A percentile compares a stretch with the other conserved stretches of the same genome.
Evolutionary conservation across 805 yeast species (phyloP).

Genomic region (Ogataea nitratoaversa): DNA sequence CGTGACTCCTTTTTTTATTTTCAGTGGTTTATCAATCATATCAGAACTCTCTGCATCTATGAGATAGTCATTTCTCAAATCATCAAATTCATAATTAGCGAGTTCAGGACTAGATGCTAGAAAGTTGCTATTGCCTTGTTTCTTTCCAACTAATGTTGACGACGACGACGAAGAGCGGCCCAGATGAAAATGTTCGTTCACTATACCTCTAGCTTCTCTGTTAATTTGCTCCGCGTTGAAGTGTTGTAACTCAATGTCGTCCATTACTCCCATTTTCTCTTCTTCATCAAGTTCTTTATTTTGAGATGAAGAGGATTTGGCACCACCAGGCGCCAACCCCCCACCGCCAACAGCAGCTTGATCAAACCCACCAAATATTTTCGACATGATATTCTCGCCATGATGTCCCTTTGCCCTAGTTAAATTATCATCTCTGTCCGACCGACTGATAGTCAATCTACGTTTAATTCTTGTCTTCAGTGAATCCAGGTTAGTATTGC

Average conservation of each 20-base stretch:
- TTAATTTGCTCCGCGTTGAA: slow-evolving; percentile 40
- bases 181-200: slow-evolving; percentile 41
- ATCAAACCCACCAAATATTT: slow-evolving; percentile 12
- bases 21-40: slow-evolving; percentile 42
- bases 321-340: slow-evolving; percentile 17
- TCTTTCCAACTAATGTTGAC: slow-evolving; percentile 11
- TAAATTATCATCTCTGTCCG: not conserved
- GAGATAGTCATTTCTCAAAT: slow-evolving; percentile 30
- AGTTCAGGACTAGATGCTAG: slow-evolving; percentile 34
- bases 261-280: slow-evolving; percentile 19
- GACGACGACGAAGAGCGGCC: slow-evolving; percentile 19
- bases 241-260: slow-evolving; percentile 38
- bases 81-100: slow-evolving; percentile 27
- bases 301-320: slow-evolving; percentile 3
- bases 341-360: slow-evolving; percentile 6
- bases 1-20: slow-evolving; percentile 81
- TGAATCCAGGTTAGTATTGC: slow-evolving; percentile 4
- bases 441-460: slow-evolving; percentile 12
- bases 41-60: slow-evolving; percentile 46
- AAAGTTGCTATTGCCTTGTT: slow-evolving; percentile 7
- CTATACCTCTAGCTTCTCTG: slow-evolving; percentile 52
- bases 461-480: slow-evolving; percentile 14
- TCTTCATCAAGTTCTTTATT: slow-evolving; percentile 38
- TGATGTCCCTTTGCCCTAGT: not conserved
- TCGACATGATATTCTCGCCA: slow-evolving; percentile 7